Evolutionary conservation across 2,329 filamentous ascomycete genomes (phyloP).

Genomic region (Hortaea sp.): DNA sequence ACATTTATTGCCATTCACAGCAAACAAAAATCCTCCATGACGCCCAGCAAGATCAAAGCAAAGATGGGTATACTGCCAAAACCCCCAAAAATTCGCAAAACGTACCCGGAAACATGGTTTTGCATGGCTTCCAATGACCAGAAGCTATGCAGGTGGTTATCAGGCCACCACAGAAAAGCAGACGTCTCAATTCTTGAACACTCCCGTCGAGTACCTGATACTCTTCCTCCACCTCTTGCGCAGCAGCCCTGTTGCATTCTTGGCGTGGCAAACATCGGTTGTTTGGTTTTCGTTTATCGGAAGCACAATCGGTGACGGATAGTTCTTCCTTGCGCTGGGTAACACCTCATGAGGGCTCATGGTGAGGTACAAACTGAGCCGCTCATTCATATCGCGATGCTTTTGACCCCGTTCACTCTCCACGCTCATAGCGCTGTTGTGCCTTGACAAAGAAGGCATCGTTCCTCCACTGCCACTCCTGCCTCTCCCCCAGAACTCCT

Average conservation of each 20-base stretch:
- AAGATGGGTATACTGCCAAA: background rate
- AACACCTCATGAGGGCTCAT: constrained; percentile 22
- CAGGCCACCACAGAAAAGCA: no score
- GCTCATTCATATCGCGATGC: constrained; percentile 25
- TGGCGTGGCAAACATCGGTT: constrained; percentile 3
- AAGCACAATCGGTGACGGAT: constrained; percentile 15
- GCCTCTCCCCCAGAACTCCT: constrained; percentile 1
- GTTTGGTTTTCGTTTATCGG: background rate
- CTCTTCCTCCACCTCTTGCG: constrained; percentile 15
- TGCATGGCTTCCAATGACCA: no score
- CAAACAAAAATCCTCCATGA: no score
- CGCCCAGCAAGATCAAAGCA: background rate
- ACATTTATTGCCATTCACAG: no score
- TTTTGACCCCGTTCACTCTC: constrained; percentile 20
- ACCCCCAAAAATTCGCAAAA: no score
- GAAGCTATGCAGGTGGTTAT: no score
- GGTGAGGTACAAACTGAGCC: constrained; percentile 24
- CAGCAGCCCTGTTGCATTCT: constrained; percentile 3
- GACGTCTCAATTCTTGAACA: background rate
- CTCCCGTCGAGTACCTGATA: constrained; percentile 12
- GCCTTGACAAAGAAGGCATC: constrained; percentile 18
- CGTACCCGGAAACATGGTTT: no score
- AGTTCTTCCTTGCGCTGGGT: constrained; percentile 22
- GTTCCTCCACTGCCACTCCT: constrained; percentile 17
- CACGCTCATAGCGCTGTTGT: constrained; percentile 18